Conservation (phyloP, 2,329 filamentous ascomycete genomes). For the Aquanectria penicillioides region DNA sequence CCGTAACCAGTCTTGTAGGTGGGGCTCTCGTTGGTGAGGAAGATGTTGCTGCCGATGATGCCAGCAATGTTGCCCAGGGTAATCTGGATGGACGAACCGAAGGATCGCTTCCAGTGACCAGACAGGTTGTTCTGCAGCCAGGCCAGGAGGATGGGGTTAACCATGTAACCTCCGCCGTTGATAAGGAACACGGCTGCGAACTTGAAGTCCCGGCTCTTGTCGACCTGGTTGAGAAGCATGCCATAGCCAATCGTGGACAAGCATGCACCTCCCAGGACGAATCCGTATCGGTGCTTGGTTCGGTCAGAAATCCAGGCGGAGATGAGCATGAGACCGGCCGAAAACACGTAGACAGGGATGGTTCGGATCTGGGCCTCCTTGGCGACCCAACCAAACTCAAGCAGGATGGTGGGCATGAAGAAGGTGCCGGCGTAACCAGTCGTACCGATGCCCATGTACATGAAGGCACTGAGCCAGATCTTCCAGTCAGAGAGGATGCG, state of each 20-base stretch:
- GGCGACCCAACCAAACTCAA: constrained; percentile 48
- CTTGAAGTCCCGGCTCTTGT: constrained; percentile 43
- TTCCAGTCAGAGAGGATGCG: constrained; percentile 60
- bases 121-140: constrained; percentile 68
- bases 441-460: constrained; percentile 53
- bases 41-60: constrained; percentile 60
- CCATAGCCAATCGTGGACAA: constrained; percentile 65
- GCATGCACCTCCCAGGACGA: constrained; percentile 60
- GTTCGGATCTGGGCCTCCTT: constrained; percentile 48
- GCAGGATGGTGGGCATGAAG: constrained; percentile 52
- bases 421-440: constrained; percentile 55
- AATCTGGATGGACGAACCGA: constrained; percentile 61
- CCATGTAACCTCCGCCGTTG: constrained; percentile 63
- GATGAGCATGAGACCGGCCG: constrained; percentile 42
- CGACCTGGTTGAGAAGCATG: constrained; percentile 56
- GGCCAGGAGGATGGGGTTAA: constrained; percentile 63
- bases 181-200: constrained; percentile 67
- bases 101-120: constrained; percentile 66
- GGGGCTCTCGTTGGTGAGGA: constrained; percentile 57
- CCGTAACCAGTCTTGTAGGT: constrained; percentile 61
- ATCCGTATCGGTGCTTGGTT: constrained; percentile 62
- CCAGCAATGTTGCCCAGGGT: constrained; percentile 61
- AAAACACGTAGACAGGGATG: constrained; percentile 51
- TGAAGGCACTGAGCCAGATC: constrained; percentile 52
- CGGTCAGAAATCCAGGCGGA: constrained; percentile 59